Percentiles rank a stretch among this genome's conserved stretches.
These are phyloP conservation scores for Jaapia argillacea DNA, from an alignment of 768 basidiomycete species.

Conservation along the genomic window DNA sequence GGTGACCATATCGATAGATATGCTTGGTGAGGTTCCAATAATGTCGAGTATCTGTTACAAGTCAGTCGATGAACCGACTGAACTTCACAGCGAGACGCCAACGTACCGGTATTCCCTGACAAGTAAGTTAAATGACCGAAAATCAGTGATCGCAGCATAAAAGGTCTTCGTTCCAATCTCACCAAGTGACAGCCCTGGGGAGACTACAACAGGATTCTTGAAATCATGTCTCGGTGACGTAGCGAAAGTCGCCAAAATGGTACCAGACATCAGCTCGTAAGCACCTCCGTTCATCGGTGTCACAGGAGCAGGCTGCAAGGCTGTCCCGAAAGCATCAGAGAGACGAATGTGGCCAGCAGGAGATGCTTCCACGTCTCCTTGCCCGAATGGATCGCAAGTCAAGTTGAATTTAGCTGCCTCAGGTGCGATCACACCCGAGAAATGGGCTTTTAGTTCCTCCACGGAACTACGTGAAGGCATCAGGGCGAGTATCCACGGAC, in stretches of 20 bases:
- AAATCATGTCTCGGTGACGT: background rate
- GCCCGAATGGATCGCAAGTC: conserved; percentile 49
- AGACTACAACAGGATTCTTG: background rate
- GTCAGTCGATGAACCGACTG: background rate
- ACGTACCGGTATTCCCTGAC: conserved; percentile 10
- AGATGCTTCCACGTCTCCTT: conserved; percentile 16
- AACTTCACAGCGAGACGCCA: background rate
- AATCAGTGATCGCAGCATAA: too few relatives aligned
- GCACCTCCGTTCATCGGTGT: conserved; percentile 30
- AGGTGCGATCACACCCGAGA: conserved; percentile 29
- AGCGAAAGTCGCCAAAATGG: conserved; percentile 10
- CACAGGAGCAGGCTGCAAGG: conserved; percentile 59
- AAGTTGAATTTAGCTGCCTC: conserved; percentile 47
- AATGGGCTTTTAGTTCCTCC: conserved; percentile 31
- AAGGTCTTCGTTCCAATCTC: too few relatives aligned
- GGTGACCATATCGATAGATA: conserved; percentile 59
- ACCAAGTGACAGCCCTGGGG: background rate
- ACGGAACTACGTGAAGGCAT: background rate
- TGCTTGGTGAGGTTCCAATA: conserved; percentile 39
- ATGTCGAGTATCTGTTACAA: conserved; percentile 28
- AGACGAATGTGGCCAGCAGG: conserved; percentile 39
- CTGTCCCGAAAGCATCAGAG: conserved; percentile 34
- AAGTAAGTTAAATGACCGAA: too few relatives aligned
- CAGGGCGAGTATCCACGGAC: background rate
- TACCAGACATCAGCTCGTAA: conserved; percentile 23